phyloP scores from a whole-genome alignment of 345 rosid species.

The Hibiscus mutabilis region DNA sequence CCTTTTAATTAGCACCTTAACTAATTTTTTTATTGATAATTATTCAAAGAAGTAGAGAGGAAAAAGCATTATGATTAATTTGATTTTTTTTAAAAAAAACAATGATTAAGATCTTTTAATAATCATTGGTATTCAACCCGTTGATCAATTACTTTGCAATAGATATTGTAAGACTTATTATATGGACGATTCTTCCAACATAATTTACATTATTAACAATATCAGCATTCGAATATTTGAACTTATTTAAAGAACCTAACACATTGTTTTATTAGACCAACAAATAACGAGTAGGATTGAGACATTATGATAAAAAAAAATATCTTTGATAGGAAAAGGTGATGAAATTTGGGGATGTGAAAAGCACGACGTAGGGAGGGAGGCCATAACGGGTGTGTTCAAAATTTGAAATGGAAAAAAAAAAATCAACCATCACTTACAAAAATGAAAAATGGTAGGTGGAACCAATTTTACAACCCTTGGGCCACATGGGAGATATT shows the following conservation, averaged over 20 bases:
- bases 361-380: neutral
- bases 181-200: too few species aligned
- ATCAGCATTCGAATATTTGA: too few species aligned
- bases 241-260: too few species aligned
- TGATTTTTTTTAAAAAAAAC: too few species aligned
- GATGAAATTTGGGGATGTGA: slow-evolving; percentile 9
- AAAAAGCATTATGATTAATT: too few species aligned
- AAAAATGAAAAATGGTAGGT: neutral
- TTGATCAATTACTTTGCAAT: too few species aligned
- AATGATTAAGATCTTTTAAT: too few species aligned
- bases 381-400: slow-evolving; percentile 18
- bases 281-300: neutral
- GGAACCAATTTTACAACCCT: slow-evolving; percentile 14
- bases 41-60: neutral
- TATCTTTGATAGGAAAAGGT: neutral
- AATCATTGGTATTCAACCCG: too few species aligned
- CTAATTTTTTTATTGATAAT: too few species aligned
- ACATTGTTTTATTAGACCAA: too few species aligned
- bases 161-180: too few species aligned
- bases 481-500: slow-evolving; percentile 22
- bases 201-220: too few species aligned
- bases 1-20: neutral
- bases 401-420: slow-evolving; percentile 36
- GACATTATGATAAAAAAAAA: slow-evolving; percentile 1
- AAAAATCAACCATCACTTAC: neutral